Evolutionary conservation across 2,329 filamentous ascomycete species (phyloP), one percentile per base, ranked within the genome.

Genomic region (Plenodomus tracheiphilus): DNA sequence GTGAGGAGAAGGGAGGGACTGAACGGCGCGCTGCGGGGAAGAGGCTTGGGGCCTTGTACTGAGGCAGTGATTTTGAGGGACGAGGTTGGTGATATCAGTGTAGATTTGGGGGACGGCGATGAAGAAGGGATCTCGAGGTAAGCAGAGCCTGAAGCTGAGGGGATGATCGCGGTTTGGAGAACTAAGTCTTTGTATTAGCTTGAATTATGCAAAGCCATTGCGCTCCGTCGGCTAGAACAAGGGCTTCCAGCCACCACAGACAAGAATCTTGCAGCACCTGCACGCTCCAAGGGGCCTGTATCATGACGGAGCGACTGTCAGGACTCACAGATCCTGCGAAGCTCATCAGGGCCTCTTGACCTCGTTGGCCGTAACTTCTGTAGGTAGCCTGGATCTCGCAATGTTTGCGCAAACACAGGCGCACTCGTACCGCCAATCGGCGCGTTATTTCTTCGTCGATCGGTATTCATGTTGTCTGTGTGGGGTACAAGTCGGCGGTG

Each of bases 61-160:
- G 91, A 92, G 72, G 92, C 96, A 54, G 87, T 89, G 52, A 99
- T 85, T 74, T 99, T 99, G 67, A 97, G 82, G 43, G 89, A 89
- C 32, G 86, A 83, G 6, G 79, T 76, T 11, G 77, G 72, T 8
- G 79, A 74, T 16, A 79, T 84, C 39, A 83, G 75, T 46, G 75
- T 79, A 53, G 75, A 58, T 15, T 39, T 53, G 4, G 53, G 20
- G 11, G 59, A 32, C 46, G 68, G 63, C 52, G 72, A 71, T 11
- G 80, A 75, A 8, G 81, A 78, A 18, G 78, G 75, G 25, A 80
- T 74, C 68, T 85, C 90, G 46, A 93, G 79, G 71, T 93, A 99
- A 46, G 94, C 91, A 16, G 92, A 97, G 13, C 94, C 94, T 41
- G 91, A 94, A 11, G 94, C 94, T 13, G 93, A 95, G 16, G 94